Conservation (phyloP, 2,329 filamentous ascomycete genomes). For the Fusarium nematophilum region DNA sequence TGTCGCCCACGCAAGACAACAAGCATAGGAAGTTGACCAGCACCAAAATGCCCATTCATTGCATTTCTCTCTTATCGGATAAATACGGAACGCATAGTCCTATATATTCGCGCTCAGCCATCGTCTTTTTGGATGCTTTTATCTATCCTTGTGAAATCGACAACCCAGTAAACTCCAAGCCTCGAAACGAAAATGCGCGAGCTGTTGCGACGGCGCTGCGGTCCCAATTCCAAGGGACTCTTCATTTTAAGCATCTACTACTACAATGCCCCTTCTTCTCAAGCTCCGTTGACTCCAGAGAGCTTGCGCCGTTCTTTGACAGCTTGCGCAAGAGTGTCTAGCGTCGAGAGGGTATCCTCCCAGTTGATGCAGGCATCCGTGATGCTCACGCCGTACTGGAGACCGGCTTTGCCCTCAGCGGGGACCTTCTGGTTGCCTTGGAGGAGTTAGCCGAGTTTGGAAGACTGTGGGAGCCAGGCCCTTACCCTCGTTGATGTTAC, state of each 20-base stretch:
- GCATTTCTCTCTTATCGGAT: conserved; percentile 4
- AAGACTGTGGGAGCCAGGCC: neutral
- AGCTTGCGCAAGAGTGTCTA: conserved; percentile 81
- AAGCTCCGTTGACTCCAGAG: conserved; percentile 40
- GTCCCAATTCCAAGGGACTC: conserved; percentile 10
- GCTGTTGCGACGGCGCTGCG: conserved; percentile 23
- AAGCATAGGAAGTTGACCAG: neutral
- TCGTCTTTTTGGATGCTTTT: conserved; percentile 27
- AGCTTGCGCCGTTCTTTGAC: conserved; percentile 70
- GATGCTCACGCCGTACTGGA: conserved; percentile 95
- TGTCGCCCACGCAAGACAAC: conserved; percentile 22
- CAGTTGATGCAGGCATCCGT: conserved; percentile 97
- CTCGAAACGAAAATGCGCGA: conserved; percentile 31
- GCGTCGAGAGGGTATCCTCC: conserved; percentile 85
- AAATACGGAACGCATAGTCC: conserved; percentile 9
- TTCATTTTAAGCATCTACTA: conserved; percentile 7
- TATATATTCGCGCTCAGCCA: conserved; percentile 4
- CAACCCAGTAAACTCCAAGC: conserved; percentile 42
- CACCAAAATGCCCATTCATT: neutral
- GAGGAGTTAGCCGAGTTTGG: conserved; percentile 40
- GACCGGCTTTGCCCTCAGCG: conserved; percentile 81
- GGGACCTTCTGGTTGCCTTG: conserved; percentile 88
- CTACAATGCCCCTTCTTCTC: conserved; percentile 3
- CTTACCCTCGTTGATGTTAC: conserved; percentile 91
- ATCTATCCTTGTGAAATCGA: conserved; percentile 40